Percentiles rank a stretch among this genome's conserved stretches.
phyloP scores from a whole-genome alignment of 306 rosid genomes.

The Canavalia ensiformis region DNA sequence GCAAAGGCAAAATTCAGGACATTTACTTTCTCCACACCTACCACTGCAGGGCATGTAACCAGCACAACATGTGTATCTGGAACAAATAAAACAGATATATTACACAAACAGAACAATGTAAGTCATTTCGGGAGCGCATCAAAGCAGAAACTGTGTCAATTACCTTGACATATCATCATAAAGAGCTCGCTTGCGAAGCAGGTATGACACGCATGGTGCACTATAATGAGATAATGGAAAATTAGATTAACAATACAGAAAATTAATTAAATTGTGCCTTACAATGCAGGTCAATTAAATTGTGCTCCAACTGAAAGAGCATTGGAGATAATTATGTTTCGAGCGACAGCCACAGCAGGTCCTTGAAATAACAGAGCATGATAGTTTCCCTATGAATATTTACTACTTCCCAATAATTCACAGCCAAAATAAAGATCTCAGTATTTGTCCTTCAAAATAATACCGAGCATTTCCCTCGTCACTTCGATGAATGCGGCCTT shows the following conservation, averaged over 20 bases:
- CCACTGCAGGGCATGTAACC: slow-evolving; percentile 94
- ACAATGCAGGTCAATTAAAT: no score
- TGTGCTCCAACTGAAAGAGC: slow-evolving; percentile 18
- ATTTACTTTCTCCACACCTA: slow-evolving; percentile 63
- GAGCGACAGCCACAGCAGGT: background rate
- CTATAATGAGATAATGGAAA: slow-evolving; percentile 55
- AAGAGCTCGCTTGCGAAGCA: slow-evolving; percentile 90
- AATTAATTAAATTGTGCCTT: background rate
- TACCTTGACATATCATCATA: slow-evolving; percentile 94
- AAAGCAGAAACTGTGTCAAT: slow-evolving; percentile 27
- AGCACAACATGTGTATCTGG: slow-evolving; percentile 89
- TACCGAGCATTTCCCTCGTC: background rate
- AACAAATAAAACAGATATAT: slow-evolving; percentile 39
- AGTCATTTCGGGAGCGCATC: slow-evolving; percentile 1
- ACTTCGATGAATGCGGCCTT: background rate
- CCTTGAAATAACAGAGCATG: slow-evolving; percentile 17
- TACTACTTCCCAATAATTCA: slow-evolving; percentile 12
- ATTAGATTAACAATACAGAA: slow-evolving; percentile 28
- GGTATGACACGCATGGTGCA: slow-evolving; percentile 87
- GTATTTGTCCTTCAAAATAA: background rate
- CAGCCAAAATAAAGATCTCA: background rate
- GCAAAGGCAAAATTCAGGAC: slow-evolving; percentile 89
- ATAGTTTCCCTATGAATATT: background rate
- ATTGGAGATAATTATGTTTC: background rate
- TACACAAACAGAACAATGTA: slow-evolving; percentile 3